These are phyloP conservation scores for Alternaria longipes DNA, from an alignment of 2,329 filamentous ascomycete genomes.

Conservation along the genomic window DNA sequence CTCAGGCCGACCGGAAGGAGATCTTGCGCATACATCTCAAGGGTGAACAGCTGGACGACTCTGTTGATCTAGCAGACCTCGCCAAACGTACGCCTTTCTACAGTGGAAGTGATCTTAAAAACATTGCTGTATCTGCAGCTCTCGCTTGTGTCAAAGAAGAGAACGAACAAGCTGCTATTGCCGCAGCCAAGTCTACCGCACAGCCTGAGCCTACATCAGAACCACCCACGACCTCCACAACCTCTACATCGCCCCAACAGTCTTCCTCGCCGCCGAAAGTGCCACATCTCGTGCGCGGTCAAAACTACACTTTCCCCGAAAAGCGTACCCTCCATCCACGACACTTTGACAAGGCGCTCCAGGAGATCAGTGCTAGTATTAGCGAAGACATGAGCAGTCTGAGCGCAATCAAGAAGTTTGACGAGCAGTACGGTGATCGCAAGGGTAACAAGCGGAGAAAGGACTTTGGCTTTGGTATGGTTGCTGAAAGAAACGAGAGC, in stretches of 20 bases:
- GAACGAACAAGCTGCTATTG: conserved; percentile 55
- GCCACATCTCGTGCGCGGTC: conserved; percentile 43
- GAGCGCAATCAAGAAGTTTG: conserved; percentile 89
- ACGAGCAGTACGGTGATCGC: conserved; percentile 91
- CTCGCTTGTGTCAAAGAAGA: conserved; percentile 83
- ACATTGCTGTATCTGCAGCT: conserved; percentile 80
- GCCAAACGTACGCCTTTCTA: conserved; percentile 77
- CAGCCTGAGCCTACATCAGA: conserved; percentile 1
- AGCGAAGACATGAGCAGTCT: conserved; percentile 92
- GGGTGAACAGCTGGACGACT: conserved; percentile 69
- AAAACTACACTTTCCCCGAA: conserved; percentile 70
- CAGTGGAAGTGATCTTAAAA: conserved; percentile 85
- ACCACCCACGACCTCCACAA: conserved; percentile 1
- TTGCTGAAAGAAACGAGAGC: conserved; percentile 39
- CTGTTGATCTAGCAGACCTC: conserved; percentile 69
- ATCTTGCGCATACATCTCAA: conserved; percentile 77
- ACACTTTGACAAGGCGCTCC: conserved; percentile 87
- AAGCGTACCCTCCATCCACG: conserved; percentile 69
- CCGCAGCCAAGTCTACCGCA: conserved; percentile 31
- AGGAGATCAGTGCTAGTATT: conserved; percentile 90
- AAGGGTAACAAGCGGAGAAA: conserved; percentile 71
- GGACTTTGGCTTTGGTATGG: conserved; percentile 60
- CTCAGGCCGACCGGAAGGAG: conserved; percentile 70
- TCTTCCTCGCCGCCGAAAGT: conserved; percentile 29
- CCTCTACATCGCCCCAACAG: conserved; percentile 14